Base-by-base conservation (phyloP, 2,329 filamentous ascomycete genomes). In the Myriosclerotinia curreyana region DNA sequence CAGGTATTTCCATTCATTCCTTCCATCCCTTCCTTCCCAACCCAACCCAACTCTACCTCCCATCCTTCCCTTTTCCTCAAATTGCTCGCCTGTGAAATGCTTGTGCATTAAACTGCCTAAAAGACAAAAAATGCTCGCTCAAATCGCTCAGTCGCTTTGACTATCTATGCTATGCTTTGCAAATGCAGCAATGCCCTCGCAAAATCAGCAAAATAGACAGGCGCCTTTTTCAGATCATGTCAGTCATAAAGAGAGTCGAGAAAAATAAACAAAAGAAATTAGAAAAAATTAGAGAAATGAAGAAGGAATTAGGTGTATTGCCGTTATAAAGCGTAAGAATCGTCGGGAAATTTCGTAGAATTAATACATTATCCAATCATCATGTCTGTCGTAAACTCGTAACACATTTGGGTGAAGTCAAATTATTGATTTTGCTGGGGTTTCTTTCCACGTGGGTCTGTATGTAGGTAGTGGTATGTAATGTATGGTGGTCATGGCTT, bases 301-400 rank as follows among this genome's bases (percentile, higher is more conserved):
- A 7, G 1, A 48, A 31, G 11, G 14, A 36, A 58, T 25, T 58
- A 58, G 42, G 55, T 46, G 55, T 36, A 48, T 46, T 58, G 55
- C 55, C 55, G 55, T 58, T 58, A 48, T 25, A 46, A 58, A 58
- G 55, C 55, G n/a, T 46, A 48, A 25, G n/a, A 28, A 48, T 48
- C 25, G n/a, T 58, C 42, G 31, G 53, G 60, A 53, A 44, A 54
- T 44, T 53, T 54, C 49, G 59, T 62, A 40, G 50, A 48, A 62
- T 58, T 62, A 62, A 51, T 64, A 64, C 61, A 64, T 28, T 56
- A 59, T 64, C 55, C 42, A 64, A 50, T 52, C 53, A 59, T 63
- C 61, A 64, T 42, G 36, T 64, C 52, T 64, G 54, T 64, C 61
- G 44, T 64, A 44, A 64, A 59, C 44, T 64, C 61, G 54, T 64